Conservation (phyloP, 1,139 yeast genomes). For the Hyphopichia wangnamkhiaoensis region DNA sequence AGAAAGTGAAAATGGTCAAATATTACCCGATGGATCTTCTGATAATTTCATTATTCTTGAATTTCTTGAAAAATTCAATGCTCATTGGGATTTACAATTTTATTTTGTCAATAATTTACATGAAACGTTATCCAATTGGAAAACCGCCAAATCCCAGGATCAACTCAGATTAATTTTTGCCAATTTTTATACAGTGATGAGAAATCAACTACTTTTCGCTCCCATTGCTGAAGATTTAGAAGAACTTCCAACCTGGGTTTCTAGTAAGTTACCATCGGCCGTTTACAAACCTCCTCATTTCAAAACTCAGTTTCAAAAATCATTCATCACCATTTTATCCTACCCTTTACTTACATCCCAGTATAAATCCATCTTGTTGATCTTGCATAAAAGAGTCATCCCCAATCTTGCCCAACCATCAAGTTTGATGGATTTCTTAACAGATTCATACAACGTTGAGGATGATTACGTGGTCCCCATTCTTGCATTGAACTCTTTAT, state of each 20-base stretch:
- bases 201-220: slow-evolving; percentile 25
- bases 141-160: slow-evolving; percentile 14
- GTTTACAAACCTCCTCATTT: slow-evolving; percentile 59
- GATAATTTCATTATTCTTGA: slow-evolving; percentile 60
- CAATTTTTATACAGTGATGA: slow-evolving; percentile 41
- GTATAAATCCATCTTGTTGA: slow-evolving; percentile 66
- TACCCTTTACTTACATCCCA: slow-evolving; percentile 54
- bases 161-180: slow-evolving; percentile 31
- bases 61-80: slow-evolving; percentile 54
- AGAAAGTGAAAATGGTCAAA: slow-evolving; percentile 35
- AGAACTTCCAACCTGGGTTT: slow-evolving; percentile 31
- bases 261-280: slow-evolving; percentile 51
- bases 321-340: slow-evolving; percentile 60
- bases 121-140: slow-evolving; percentile 25
- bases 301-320: slow-evolving; percentile 67
- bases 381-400: slow-evolving; percentile 80
- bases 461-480: slow-evolving; percentile 73
- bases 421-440: slow-evolving; percentile 85
- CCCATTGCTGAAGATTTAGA: slow-evolving; percentile 31
- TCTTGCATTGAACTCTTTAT: slow-evolving; percentile 83
- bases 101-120: slow-evolving; percentile 49
- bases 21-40: slow-evolving; percentile 47
- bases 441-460: slow-evolving; percentile 72
- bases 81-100: slow-evolving; percentile 66
- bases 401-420: slow-evolving; percentile 83